A percentile compares a stretch with the other conserved stretches of the same genome.
Conservation (phyloP, 768 basidiomycete genomes). For the Suillus variegatus region DNA sequence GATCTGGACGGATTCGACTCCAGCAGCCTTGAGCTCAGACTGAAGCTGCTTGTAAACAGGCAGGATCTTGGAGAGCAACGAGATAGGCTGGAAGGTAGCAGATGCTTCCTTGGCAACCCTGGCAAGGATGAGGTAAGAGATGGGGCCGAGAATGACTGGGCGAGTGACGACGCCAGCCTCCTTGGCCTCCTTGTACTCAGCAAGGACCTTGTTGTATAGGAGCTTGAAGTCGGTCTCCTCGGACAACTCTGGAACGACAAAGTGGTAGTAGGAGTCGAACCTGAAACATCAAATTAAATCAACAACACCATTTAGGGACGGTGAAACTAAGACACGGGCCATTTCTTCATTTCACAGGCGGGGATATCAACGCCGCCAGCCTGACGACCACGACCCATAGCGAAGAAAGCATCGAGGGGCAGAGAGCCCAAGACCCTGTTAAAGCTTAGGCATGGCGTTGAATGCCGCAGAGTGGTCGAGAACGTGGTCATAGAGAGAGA, state of each 20-base stretch:
- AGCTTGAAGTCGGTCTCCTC: slow-evolving; percentile 92
- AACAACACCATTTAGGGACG: slow-evolving; percentile 5
- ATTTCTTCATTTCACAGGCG: slow-evolving; percentile 99
- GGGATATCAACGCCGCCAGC: slow-evolving; percentile 93
- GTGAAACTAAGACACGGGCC: slow-evolving; percentile 51
- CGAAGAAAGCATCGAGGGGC: slow-evolving; percentile 95
- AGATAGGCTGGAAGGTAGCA: slow-evolving; percentile 86
- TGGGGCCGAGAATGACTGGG: slow-evolving; percentile 93
- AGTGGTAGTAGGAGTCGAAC: slow-evolving; percentile 99
- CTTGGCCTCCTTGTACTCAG: slow-evolving; percentile 94
- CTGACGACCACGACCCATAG: slow-evolving; percentile 99
- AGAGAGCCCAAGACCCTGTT: slow-evolving; percentile 81
- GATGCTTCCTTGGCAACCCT: slow-evolving; percentile 87
- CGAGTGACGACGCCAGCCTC: slow-evolving; percentile 86
- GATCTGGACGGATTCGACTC: slow-evolving; percentile 93
- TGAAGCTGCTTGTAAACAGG: slow-evolving; percentile 92
- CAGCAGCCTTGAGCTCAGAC: slow-evolving; percentile 86
- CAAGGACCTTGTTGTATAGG: slow-evolving; percentile 92
- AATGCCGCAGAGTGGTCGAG: slow-evolving; percentile 95
- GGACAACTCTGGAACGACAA: slow-evolving; percentile 95
- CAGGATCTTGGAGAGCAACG: slow-evolving; percentile 84
- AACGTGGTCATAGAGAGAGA: slow-evolving; percentile 98
- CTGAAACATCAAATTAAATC: slow-evolving; percentile 38
- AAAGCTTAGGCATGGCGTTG: slow-evolving; percentile 96
- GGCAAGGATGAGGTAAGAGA: slow-evolving; percentile 93